Evolutionary conservation across 345 rosid genomes (phyloP).

Genomic region (Passiflora organensis): DNA sequence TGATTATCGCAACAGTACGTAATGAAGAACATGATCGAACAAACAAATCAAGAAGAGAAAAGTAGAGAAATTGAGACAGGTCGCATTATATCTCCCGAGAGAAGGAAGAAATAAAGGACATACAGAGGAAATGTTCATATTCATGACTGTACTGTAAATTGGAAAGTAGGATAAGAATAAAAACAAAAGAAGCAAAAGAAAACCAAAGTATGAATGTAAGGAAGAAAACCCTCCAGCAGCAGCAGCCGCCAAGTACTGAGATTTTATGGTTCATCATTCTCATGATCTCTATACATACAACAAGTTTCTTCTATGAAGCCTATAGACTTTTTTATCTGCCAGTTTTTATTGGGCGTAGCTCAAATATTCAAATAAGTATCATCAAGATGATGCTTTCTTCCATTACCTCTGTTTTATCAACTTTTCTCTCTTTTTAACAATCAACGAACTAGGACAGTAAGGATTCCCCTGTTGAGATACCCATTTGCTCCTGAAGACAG

Average conservation of each 20-base stretch:
- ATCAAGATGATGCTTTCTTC: constrained; percentile 38
- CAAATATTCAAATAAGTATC: constrained; percentile 46
- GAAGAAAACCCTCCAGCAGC: constrained; percentile 14
- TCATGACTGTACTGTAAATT: constrained; percentile 38
- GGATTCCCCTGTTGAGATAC: background rate
- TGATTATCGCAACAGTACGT: too few species aligned
- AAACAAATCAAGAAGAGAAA: too few species aligned
- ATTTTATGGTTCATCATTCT: constrained; percentile 30
- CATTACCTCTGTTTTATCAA: constrained; percentile 41
- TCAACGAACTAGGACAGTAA: constrained; percentile 1
- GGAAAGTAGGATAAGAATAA: constrained; percentile 9
- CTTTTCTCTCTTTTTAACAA: background rate
- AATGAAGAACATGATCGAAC: too few species aligned
- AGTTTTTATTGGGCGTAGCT: constrained; percentile 28
- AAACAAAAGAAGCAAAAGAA: constrained; percentile 2
- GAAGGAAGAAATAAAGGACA: constrained; percentile 4
- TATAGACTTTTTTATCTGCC: constrained; percentile 30
- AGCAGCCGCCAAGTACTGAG: constrained; percentile 21
- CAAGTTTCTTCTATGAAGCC: constrained; percentile 45
- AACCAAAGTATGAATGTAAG: constrained; percentile 40
- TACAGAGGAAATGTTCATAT: constrained; percentile 48
- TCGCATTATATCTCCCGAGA: background rate
- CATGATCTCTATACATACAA: constrained; percentile 55
- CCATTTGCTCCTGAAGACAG: background rate
- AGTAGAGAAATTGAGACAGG: background rate